These are phyloP conservation scores for Aspergillus sp. DNA, from an alignment of 2,329 filamentous ascomycete genomes.

Conservation along the genomic window DNA sequence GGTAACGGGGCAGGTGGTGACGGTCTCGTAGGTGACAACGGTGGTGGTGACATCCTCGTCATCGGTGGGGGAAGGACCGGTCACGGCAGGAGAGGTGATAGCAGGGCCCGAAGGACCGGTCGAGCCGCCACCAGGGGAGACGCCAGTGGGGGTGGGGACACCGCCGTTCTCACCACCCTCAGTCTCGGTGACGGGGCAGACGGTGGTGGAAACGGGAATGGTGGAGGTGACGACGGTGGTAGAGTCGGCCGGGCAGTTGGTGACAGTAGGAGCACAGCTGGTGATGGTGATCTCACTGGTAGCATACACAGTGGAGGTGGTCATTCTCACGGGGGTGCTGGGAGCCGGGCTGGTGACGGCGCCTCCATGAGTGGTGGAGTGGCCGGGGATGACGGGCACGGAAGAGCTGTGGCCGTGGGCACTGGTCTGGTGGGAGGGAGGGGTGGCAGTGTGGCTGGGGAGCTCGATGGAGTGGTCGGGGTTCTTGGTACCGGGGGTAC, in stretches of 20 bases:
- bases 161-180: slow-evolving; percentile 1
- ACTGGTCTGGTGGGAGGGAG: slow-evolving; percentile 18
- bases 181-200: slow-evolving; percentile 51
- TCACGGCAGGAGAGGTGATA: slow-evolving; percentile 4
- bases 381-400: slow-evolving; percentile 13
- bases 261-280: slow-evolving; percentile 39
- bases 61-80: slow-evolving; percentile 12
- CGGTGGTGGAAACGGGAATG: slow-evolving; percentile 58
- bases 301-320: slow-evolving; percentile 39
- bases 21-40: slow-evolving; percentile 27
- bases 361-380: slow-evolving; percentile 17
- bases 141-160: slow-evolving; percentile 10
- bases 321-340: slow-evolving; percentile 26
- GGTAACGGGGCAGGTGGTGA: slow-evolving; percentile 34
- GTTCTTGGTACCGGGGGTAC: slow-evolving; percentile 22
- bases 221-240: slow-evolving; percentile 54
- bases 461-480: slow-evolving; percentile 7
- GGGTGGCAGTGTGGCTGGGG: slow-evolving; percentile 10
- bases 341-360: slow-evolving; percentile 12
- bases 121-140: slow-evolving; percentile 6
- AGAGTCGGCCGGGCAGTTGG: slow-evolving; percentile 54
- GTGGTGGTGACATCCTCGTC: slow-evolving; percentile 20
- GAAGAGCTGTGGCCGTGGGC: slow-evolving; percentile 19
- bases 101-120: slow-evolving; percentile 11
- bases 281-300: slow-evolving; percentile 41